These are phyloP conservation scores for Laetiporus sulphureus DNA, from an alignment of 1,284 basidiomycete species.

Conservation along the genomic window DNA sequence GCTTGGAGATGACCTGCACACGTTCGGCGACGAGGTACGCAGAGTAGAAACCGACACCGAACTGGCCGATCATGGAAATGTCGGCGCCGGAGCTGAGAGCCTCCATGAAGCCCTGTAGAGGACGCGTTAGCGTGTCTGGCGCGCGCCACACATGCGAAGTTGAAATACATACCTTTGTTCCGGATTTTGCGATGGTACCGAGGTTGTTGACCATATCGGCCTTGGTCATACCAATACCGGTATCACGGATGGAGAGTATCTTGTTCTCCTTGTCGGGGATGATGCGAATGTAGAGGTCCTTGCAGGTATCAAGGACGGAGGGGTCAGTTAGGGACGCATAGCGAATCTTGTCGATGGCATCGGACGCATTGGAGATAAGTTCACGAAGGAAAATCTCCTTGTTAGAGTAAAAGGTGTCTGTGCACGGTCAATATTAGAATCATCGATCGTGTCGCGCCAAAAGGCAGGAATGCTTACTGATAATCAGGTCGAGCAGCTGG, in stretches of 20 bases:
- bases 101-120: constrained; percentile 87
- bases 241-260: constrained; percentile 87
- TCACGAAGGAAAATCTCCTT: constrained; percentile 99
- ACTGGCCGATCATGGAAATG: constrained; percentile 91
- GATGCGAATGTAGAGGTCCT: constrained; percentile 91
- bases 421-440: constrained; percentile 12
- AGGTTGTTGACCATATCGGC: constrained; percentile 98
- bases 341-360: constrained; percentile 97
- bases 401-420: constrained; percentile 98
- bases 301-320: constrained; percentile 78
- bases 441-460: constrained; percentile 2
- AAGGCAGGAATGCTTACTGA: constrained; percentile 49
- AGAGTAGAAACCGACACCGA: constrained; percentile 99
- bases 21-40: constrained; percentile 98
- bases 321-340: constrained; percentile 92
- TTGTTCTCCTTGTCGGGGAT: constrained; percentile 96
- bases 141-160: constrained; percentile 1
- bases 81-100: constrained; percentile 95
- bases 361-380: constrained; percentile 87
- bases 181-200: constrained; percentile 99
- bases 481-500: constrained; percentile 88
- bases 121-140: constrained; percentile 7
- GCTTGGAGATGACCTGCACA: constrained; percentile 98
- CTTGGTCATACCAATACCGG: constrained; percentile 99
- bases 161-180: constrained; percentile 64